A percentile compares a stretch with the other conserved stretches of the same genome.
Evolutionary conservation across 495 filamentous ascomycete genomes (phyloP).

Genomic region (Oidiodendron maius): DNA sequence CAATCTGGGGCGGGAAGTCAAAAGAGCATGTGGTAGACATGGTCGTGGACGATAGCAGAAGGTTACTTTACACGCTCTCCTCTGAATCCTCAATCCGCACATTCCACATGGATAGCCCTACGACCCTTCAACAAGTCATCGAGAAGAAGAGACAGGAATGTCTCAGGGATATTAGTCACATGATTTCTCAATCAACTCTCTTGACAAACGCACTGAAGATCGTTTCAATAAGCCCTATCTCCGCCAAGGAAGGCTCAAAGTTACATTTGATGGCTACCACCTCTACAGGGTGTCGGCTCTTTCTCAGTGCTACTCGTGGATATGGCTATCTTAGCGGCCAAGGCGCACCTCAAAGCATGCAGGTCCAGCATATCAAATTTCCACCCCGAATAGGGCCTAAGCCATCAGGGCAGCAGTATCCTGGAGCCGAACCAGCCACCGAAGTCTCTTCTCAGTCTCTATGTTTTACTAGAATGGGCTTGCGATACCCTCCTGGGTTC

Average conservation of each 20-base stretch:
- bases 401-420: constrained; percentile 25
- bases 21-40: constrained; percentile 66
- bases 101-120: constrained; percentile 63
- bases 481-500: constrained; percentile 79
- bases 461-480: constrained; percentile 47
- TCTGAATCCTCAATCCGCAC: constrained; percentile 77
- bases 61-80: constrained; percentile 85
- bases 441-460: constrained; percentile 43
- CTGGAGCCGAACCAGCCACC: constrained; percentile 23
- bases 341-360: constrained; percentile 87
- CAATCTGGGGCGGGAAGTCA: constrained; percentile 43
- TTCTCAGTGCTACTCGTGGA: constrained; percentile 80
- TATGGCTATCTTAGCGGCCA: constrained; percentile 59
- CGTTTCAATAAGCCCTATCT: constrained; percentile 78
- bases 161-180: constrained; percentile 66
- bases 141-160: constrained; percentile 48
- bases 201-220: constrained; percentile 63
- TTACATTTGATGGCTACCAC: constrained; percentile 89
- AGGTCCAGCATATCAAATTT: constrained; percentile 90
- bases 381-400: constrained; percentile 52
- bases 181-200: constrained; percentile 62
- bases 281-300: constrained; percentile 83
- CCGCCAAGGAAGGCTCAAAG: constrained; percentile 70
- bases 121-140: constrained; percentile 45
- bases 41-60: constrained; percentile 80